phyloP scores from a whole-genome alignment of 306 rosid species.

The Trifolium dubium region DNA sequence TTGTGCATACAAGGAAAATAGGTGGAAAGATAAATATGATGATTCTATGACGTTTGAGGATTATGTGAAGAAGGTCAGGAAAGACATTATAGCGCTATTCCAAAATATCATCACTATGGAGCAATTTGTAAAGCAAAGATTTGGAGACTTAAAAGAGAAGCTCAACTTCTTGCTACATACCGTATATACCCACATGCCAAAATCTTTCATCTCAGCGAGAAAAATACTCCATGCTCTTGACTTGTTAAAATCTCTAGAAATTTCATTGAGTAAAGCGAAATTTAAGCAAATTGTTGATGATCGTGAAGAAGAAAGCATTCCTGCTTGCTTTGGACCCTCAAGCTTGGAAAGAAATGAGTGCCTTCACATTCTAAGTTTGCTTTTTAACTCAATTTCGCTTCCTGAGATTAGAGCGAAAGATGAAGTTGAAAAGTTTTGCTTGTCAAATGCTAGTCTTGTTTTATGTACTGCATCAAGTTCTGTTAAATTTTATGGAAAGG shows the following conservation, averaged over 20 bases:
- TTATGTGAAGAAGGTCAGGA: slow-evolving; percentile 24
- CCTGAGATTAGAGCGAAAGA: neutral
- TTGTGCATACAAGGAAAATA: neutral
- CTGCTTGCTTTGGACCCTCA: slow-evolving; percentile 10
- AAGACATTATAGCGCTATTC: slow-evolving; percentile 20
- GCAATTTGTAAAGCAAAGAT: slow-evolving; percentile 42
- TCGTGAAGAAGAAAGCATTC: neutral
- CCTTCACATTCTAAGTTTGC: slow-evolving; percentile 4
- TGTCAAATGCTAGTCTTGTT: slow-evolving; percentile 44
- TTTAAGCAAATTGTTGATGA: neutral
- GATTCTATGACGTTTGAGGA: slow-evolving; percentile 40
- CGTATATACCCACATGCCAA: slow-evolving; percentile 58
- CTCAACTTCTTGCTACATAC: slow-evolving; percentile 28
- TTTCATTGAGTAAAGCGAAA: neutral
- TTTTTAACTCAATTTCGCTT: slow-evolving; percentile 21
- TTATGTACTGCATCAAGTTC: slow-evolving; percentile 56
- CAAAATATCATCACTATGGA: slow-evolving; percentile 22
- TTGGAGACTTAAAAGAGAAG: slow-evolving; percentile 8
- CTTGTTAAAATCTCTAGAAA: slow-evolving; percentile 36
- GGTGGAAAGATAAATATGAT: neutral
- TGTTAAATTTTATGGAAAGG: slow-evolving; percentile 34
- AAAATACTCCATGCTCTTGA: slow-evolving; percentile 30
- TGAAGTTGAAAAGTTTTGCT: slow-evolving; percentile 18
- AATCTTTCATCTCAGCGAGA: slow-evolving; percentile 44
- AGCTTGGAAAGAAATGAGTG: slow-evolving; percentile 8